Conservation (phyloP, 2,329 filamentous ascomycete genomes). For the Dactylellina drechsleri region DNA sequence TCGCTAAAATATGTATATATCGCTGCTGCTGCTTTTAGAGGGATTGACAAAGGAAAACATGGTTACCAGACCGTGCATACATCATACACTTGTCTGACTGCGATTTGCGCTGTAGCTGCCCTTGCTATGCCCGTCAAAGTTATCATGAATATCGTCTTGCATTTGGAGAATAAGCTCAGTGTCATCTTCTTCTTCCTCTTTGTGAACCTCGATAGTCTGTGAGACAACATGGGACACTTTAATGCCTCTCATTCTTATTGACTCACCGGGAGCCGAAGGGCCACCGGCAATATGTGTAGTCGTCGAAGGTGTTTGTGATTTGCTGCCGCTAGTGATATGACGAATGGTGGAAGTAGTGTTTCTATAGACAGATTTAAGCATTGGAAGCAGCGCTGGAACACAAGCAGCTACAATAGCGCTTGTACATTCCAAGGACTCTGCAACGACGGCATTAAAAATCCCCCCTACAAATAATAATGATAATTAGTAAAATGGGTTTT, state of each 20-base stretch:
- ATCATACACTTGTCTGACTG: slow-evolving; percentile 45
- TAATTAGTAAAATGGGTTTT: neutral
- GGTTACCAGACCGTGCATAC: neutral
- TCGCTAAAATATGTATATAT: neutral
- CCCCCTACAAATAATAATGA: slow-evolving; percentile 10
- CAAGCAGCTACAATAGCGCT: slow-evolving; percentile 49
- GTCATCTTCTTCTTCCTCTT: slow-evolving; percentile 22
- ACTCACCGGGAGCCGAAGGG: slow-evolving; percentile 24
- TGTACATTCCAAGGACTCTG: slow-evolving; percentile 41
- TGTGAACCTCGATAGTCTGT: slow-evolving; percentile 38
- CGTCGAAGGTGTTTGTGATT: slow-evolving; percentile 39
- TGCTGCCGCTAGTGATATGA: slow-evolving; percentile 42
- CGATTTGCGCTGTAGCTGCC: slow-evolving; percentile 32
- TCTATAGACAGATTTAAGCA: slow-evolving; percentile 44
- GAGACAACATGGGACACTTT: slow-evolving; percentile 48
- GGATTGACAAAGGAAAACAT: neutral
- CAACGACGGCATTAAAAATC: slow-evolving; percentile 31
- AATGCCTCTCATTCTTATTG: slow-evolving; percentile 50
- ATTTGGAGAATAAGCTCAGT: slow-evolving; percentile 38
- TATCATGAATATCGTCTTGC: slow-evolving; percentile 24
- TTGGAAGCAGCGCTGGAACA: slow-evolving; percentile 46
- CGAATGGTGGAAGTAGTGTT: slow-evolving; percentile 40
- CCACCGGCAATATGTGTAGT: slow-evolving; percentile 43
- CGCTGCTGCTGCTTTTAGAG: slow-evolving; percentile 7
- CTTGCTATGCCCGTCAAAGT: slow-evolving; percentile 29